phyloP scores from a whole-genome alignment of 148 eudicot species.

The Fagopyrum homotropicum region DNA sequence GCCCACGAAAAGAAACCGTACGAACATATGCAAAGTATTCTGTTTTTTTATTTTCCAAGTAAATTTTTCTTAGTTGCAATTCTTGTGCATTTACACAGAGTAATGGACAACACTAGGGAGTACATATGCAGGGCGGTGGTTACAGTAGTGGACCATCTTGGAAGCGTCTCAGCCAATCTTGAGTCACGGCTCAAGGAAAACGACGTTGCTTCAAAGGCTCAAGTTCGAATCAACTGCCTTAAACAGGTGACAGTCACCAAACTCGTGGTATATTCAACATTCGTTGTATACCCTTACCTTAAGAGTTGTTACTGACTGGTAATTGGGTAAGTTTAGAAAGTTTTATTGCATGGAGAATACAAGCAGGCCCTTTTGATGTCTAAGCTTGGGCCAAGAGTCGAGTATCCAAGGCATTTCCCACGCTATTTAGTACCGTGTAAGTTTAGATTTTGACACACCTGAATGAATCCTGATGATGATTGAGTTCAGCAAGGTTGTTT shows the following conservation, averaged over 20 bases:
- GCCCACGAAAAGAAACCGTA: slow-evolving; percentile 36
- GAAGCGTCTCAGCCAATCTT: slow-evolving; percentile 58
- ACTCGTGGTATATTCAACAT: neutral
- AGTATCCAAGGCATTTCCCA: slow-evolving; percentile 33
- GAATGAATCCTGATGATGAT: neutral
- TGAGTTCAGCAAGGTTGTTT: neutral
- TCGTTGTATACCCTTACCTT: too few species aligned
- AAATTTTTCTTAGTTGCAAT: neutral
- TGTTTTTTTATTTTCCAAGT: neutral
- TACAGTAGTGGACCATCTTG: slow-evolving; percentile 70
- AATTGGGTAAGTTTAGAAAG: slow-evolving; percentile 33
- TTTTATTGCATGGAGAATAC: slow-evolving; percentile 43
- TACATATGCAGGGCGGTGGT: slow-evolving; percentile 60
- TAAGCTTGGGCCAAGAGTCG: slow-evolving; percentile 28
- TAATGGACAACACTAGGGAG: slow-evolving; percentile 64
- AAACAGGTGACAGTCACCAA: slow-evolving; percentile 38
- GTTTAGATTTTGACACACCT: neutral
- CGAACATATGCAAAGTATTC: neutral
- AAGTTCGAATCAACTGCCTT: slow-evolving; percentile 40
- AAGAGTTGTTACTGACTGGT: neutral
- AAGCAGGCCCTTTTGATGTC: slow-evolving; percentile 41
- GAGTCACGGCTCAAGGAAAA: slow-evolving; percentile 30
- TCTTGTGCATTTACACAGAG: slow-evolving; percentile 27
- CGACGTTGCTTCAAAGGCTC: slow-evolving; percentile 36
- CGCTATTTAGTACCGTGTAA: slow-evolving; percentile 53